Conservation (phyloP, 2,329 filamentous ascomycete genomes). For the Ceratocystis harringtonii region DNA sequence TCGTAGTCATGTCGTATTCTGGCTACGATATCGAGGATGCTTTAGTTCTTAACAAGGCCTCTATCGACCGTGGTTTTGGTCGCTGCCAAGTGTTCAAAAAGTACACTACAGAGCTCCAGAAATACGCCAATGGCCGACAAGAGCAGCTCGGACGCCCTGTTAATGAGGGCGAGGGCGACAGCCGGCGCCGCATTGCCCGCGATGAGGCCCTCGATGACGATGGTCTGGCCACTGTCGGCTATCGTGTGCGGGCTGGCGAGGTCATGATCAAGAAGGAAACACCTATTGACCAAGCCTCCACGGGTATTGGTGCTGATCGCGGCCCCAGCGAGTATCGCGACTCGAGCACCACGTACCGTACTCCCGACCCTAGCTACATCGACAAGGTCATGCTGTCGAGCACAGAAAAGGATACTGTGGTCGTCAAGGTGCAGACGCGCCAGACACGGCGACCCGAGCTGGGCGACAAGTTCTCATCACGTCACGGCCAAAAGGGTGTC, state of each 20-base stretch:
- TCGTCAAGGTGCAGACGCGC: slow-evolving; percentile 91
- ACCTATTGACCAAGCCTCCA: slow-evolving; percentile 61
- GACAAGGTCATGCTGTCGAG: slow-evolving; percentile 93
- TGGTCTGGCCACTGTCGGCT: slow-evolving; percentile 76
- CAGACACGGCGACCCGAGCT: slow-evolving; percentile 90
- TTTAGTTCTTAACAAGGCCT: slow-evolving; percentile 89
- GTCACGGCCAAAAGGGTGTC: slow-evolving; percentile 96
- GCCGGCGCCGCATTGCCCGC: slow-evolving; percentile 47
- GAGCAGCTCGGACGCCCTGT: slow-evolving; percentile 48
- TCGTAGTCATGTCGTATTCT: slow-evolving; percentile 98
- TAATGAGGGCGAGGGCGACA: slow-evolving; percentile 44
- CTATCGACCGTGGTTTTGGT: slow-evolving; percentile 85
- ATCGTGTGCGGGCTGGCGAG: slow-evolving; percentile 61
- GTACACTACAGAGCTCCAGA: slow-evolving; percentile 70
- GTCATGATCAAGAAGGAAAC: slow-evolving; percentile 83
- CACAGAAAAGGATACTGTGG: slow-evolving; percentile 69
- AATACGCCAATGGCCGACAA: slow-evolving; percentile 66
- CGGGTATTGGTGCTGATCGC: slow-evolving; percentile 53
- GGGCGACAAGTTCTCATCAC: slow-evolving; percentile 96
- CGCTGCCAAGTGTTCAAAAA: slow-evolving; percentile 98
- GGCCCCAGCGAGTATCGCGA: slow-evolving; percentile 50
- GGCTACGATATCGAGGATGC: slow-evolving; percentile 99
- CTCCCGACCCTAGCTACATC: slow-evolving; percentile 73
- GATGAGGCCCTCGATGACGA: slow-evolving; percentile 66
- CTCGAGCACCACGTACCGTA: slow-evolving; percentile 61